Percentiles rank a stretch among this genome's conserved stretches.
Evolutionary conservation across 768 basidiomycete species (phyloP).

Genomic region (Tricholomella constricta): DNA sequence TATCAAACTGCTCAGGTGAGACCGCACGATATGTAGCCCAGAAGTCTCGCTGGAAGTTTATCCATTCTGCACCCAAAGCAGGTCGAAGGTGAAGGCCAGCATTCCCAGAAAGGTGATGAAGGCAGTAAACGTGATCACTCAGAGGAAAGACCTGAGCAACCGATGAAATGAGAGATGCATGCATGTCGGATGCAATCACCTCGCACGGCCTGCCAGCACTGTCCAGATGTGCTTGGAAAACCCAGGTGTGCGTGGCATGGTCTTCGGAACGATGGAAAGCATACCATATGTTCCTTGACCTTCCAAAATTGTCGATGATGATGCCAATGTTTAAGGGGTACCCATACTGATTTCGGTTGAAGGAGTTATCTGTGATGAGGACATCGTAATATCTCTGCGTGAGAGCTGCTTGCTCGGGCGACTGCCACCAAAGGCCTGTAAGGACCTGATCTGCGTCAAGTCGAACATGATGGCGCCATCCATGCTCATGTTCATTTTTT

Average conservation of each 20-base stretch:
- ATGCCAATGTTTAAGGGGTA: constrained; percentile 26
- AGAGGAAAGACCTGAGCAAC: constrained; percentile 5
- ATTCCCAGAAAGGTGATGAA: constrained; percentile 31
- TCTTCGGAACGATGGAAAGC: constrained; percentile 21
- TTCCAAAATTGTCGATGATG: constrained; percentile 18
- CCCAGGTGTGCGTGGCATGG: constrained; percentile 16
- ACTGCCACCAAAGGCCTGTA: constrained; percentile 21
- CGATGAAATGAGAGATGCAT: constrained; percentile 10
- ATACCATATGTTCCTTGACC: constrained; percentile 24
- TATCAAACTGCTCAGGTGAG: constrained; percentile 32
- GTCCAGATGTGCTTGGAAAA: constrained; percentile 18
- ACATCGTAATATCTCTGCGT: constrained; percentile 17
- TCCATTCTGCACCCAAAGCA: constrained; percentile 19
- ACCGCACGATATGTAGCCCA: constrained; percentile 29
- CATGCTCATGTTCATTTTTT: neutral
- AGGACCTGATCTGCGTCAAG: constrained; percentile 10
- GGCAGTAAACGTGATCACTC: constrained; percentile 19
- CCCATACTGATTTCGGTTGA: constrained; percentile 23
- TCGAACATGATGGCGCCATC: no score
- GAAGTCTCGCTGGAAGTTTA: constrained; percentile 23
- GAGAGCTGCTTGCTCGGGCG: constrained; percentile 18
- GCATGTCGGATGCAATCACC: constrained; percentile 12
- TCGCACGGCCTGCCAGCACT: constrained; percentile 2
- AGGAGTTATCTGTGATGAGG: constrained; percentile 23
- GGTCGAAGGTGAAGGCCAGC: constrained; percentile 20